Evolutionary conservation across 2,329 filamentous ascomycete genomes (phyloP), one percentile per base, ranked within the genome.

Genomic region (Daldinia eschscholtzii): DNA sequence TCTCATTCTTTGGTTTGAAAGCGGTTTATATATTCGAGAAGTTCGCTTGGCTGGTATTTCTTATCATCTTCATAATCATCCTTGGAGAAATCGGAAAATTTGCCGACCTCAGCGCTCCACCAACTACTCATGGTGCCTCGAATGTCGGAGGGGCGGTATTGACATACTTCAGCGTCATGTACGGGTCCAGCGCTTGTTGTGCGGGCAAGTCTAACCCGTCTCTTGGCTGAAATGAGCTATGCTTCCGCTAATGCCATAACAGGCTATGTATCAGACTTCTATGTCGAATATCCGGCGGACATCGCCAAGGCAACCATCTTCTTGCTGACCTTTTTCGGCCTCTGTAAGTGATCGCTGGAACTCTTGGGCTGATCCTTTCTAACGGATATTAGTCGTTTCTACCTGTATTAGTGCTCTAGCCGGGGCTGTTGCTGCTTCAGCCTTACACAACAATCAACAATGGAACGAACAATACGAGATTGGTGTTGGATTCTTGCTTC

Each of bases 1-100:
- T 88, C 26, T 85, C 84, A 0, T 85, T 88, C 73, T 81, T 84
- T 55, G 86, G 86, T 0, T 82, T 86, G 72, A 81, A 79, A 70
- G 79, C 80, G 20, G 79, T 87, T 39, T 82, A 87, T 70, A 71
- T 80, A 5, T 87, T 84, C 67, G 82, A 86, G 72, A 80, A 82
- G 64, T 85, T 81, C 70, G 81, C 84, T 15, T 86, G 85, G 80
- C 76, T 86, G 15, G 67, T 80, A 44, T 80, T 84, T 67, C 79
- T 84, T 55, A 76, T 81, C 58, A 80, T 85, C 57, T 85, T 86
- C 73, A 74, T 85, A 68, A 79, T 86, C 72, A 82, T 86, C 70
- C 82, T 83, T 53, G 83, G 81, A 44, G 81, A 85, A 73, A 79
- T 79, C 4, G 83, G 79, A 12, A 72, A 72, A 26, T 80, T 79